These are phyloP conservation scores for Zizania palustris DNA, from an alignment of 202 grass and related monocot species.

Conservation along the genomic window DNA sequence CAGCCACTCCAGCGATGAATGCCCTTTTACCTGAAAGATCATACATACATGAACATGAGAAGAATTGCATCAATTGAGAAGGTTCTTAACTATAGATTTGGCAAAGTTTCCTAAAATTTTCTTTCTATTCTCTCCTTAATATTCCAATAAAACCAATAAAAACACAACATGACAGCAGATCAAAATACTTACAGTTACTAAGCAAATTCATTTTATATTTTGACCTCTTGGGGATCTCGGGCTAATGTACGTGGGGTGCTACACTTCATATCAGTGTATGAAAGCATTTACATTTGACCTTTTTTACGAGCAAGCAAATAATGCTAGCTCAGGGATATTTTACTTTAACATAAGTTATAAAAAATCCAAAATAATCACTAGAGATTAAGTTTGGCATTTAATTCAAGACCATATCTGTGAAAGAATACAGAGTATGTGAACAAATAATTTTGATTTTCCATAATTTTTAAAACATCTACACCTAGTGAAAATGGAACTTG, in stretches of 20 bases:
- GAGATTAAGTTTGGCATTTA: no score
- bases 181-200: not conserved
- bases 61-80: not conserved
- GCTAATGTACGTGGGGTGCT: not conserved
- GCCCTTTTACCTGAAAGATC: slow-evolving; percentile 74
- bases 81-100: not conserved
- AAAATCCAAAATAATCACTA: no score
- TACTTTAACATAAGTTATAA: not conserved
- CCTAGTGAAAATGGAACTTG: no score
- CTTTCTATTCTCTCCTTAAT: no score
- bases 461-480: no score
- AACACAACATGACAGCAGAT: not conserved
- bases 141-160: not conserved
- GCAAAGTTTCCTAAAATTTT: no score
- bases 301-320: not conserved
- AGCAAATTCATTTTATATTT: not conserved
- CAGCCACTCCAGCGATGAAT: slow-evolving; percentile 94
- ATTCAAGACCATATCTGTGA: not conserved
- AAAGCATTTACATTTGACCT: not conserved
- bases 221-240: not conserved
- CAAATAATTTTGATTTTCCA: no score
- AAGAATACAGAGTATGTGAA: not conserved
- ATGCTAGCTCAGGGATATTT: not conserved
- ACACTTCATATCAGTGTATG: not conserved
- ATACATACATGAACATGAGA: not conserved